Percentiles rank a stretch among this genome's conserved stretches.
Evolutionary conservation across 2,329 filamentous ascomycete species (phyloP).

Genomic region (Colletotrichum orchidophilum): DNA sequence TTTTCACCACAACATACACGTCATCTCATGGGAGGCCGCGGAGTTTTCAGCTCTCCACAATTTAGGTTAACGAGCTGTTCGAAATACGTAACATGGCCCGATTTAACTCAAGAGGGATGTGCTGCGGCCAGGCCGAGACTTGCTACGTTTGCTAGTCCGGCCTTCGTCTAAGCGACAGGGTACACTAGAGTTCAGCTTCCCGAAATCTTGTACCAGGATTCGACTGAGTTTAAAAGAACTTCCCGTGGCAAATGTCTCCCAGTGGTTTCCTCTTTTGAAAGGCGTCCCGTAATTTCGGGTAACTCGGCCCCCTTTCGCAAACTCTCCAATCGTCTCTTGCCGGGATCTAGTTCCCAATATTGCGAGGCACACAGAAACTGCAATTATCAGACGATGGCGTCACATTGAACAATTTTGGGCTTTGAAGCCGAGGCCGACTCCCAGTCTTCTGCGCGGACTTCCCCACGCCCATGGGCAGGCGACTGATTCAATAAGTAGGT

Average conservation of each 20-base stretch:
- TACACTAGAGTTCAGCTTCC: not conserved
- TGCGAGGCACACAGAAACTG: not conserved
- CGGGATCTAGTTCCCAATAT: not conserved
- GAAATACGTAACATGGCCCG: not conserved
- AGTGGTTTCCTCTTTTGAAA: not conserved
- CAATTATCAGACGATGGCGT: constrained; percentile 8
- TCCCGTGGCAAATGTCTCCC: not conserved
- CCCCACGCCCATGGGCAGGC: not conserved
- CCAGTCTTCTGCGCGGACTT: constrained; percentile 2
- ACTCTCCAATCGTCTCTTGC: too few species aligned
- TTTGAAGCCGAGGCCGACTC: not conserved
- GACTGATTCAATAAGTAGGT: not conserved
- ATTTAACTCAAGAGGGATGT: not conserved
- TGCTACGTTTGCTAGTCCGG: not conserved
- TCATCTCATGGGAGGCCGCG: not conserved
- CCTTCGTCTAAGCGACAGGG: not conserved
- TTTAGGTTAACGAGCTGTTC: not conserved
- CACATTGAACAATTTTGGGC: not conserved
- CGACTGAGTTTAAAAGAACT: not conserved
- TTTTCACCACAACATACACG: not conserved
- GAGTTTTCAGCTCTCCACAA: not conserved
- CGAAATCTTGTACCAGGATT: not conserved
- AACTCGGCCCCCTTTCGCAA: not conserved
- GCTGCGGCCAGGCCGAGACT: not conserved
- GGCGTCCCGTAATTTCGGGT: not conserved